Conservation (phyloP, 768 basidiomycete genomes). For the Mycena chlorophos region DNA sequence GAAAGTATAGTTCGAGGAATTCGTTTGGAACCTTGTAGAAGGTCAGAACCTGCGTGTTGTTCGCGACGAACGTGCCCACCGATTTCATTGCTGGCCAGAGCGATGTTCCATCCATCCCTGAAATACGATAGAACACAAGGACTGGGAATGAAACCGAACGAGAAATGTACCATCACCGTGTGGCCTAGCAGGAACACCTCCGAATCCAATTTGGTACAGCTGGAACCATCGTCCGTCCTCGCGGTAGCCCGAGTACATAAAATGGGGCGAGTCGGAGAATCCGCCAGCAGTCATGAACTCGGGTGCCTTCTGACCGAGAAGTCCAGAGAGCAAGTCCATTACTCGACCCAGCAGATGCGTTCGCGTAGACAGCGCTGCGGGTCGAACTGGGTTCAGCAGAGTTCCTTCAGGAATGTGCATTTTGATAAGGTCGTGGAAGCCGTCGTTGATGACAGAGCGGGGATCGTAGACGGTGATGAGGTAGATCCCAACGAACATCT, state of each 20-base stretch:
- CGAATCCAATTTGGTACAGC: conserved; percentile 19
- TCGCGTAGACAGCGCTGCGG: conserved; percentile 22
- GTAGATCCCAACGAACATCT: conserved; percentile 23
- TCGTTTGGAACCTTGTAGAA: neutral
- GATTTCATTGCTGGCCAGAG: conserved; percentile 24
- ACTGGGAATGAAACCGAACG: neutral
- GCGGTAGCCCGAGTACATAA: conserved; percentile 19
- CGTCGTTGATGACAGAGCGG: conserved; percentile 19
- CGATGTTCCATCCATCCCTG: conserved; percentile 8
- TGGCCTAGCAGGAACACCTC: conserved; percentile 21
- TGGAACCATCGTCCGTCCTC: conserved; percentile 21
- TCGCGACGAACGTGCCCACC: conserved; percentile 16
- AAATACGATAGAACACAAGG: neutral
- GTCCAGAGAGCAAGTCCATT: conserved; percentile 20
- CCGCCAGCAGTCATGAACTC: conserved; percentile 19
- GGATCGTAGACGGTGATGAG: conserved; percentile 21
- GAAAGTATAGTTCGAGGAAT: conserved; percentile 19
- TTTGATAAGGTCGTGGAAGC: conserved; percentile 17
- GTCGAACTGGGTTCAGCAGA: conserved; percentile 20
- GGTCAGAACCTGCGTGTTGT: neutral
- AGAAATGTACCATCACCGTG: conserved; percentile 22
- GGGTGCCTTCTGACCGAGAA: conserved; percentile 16
- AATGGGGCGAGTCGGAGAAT: conserved; percentile 22
- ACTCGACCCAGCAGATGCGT: conserved; percentile 23
- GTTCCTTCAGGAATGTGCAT: conserved; percentile 22